Evolutionary conservation across 805 yeast genomes (phyloP).

Genomic region (Nakazawaea pomicola): DNA sequence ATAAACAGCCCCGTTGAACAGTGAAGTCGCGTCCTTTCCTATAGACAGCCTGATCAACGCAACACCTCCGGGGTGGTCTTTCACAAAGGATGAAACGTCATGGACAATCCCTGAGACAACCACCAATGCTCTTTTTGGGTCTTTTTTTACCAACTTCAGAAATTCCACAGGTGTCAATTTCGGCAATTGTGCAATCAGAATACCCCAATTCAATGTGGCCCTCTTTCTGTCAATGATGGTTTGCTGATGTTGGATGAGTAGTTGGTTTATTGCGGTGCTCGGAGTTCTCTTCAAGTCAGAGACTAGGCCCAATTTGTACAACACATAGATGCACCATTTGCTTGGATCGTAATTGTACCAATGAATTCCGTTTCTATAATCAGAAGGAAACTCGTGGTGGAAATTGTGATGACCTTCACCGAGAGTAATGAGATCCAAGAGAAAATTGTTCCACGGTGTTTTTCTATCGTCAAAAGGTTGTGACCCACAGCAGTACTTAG

Average conservation of each 20-base stretch:
- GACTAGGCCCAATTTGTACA: constrained; percentile 53
- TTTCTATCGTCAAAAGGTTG: constrained; percentile 72
- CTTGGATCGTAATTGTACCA: constrained; percentile 85
- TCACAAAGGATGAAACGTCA: constrained; percentile 86
- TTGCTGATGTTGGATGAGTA: constrained; percentile 78
- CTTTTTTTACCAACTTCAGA: constrained; percentile 29
- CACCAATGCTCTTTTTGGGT: constrained; percentile 46
- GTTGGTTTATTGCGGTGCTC: constrained; percentile 60
- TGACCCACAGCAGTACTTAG: constrained; percentile 44
- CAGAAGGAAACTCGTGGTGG: constrained; percentile 94
- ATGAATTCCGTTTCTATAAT: constrained; percentile 70
- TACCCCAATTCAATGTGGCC: constrained; percentile 86
- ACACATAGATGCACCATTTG: constrained; percentile 60
- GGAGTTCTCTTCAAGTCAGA: constrained; percentile 51
- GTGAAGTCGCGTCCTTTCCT: constrained; percentile 92
- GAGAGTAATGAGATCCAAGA: constrained; percentile 61
- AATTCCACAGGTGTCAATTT: constrained; percentile 46
- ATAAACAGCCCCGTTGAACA: constrained; percentile 93
- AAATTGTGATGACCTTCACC: constrained; percentile 93
- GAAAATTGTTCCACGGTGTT: constrained; percentile 65
- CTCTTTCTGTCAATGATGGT: constrained; percentile 72
- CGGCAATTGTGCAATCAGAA: constrained; percentile 85
- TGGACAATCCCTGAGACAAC: constrained; percentile 90
- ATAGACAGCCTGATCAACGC: constrained; percentile 74
- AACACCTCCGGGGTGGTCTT: constrained; percentile 92